A percentile compares a stretch with the other conserved stretches of the same genome.
These are phyloP conservation scores for Amanita subjunquillea DNA, from an alignment of 768 basidiomycete species.

Conservation along the genomic window DNA sequence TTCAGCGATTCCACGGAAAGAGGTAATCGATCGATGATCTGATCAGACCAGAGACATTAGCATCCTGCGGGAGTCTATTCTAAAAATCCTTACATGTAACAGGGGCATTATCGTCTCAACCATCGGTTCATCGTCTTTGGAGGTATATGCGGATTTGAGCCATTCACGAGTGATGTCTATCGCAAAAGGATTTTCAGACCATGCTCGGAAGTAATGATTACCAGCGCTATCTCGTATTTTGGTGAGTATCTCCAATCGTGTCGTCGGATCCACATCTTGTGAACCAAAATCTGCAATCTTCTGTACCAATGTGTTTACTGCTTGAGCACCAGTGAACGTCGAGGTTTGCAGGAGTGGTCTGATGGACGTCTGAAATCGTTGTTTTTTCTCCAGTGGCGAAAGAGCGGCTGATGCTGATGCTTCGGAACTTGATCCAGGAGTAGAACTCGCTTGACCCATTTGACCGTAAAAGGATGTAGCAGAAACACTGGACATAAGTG, in stretches of 20 bases:
- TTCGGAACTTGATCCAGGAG: slow-evolving; percentile 13
- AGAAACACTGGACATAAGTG: slow-evolving; percentile 27
- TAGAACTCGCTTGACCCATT: slow-evolving; percentile 9
- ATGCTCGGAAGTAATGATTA: slow-evolving; percentile 81
- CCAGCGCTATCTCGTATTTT: slow-evolving; percentile 77
- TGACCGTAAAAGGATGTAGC: slow-evolving; percentile 24
- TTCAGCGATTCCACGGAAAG: slow-evolving; percentile 60
- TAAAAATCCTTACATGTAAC: slow-evolving; percentile 56
- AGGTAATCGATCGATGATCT: slow-evolving; percentile 83
- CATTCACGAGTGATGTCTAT: slow-evolving; percentile 77
- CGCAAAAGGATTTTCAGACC: slow-evolving; percentile 67
- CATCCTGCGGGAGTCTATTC: not conserved
- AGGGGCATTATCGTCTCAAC: slow-evolving; percentile 80
- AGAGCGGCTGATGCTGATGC: slow-evolving; percentile 18
- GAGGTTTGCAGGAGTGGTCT: slow-evolving; percentile 46
- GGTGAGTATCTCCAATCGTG: slow-evolving; percentile 66
- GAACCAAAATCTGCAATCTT: slow-evolving; percentile 51
- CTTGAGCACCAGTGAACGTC: slow-evolving; percentile 58
- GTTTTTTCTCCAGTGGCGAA: slow-evolving; percentile 41
- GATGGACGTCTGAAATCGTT: slow-evolving; percentile 40
- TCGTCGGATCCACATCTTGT: slow-evolving; percentile 51
- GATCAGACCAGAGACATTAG: slow-evolving; percentile 7
- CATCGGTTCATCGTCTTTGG: slow-evolving; percentile 39
- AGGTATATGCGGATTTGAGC: slow-evolving; percentile 61
- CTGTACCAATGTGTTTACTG: slow-evolving; percentile 51